Base-by-base conservation (phyloP, 225 moss, liverwort and hornwort genomes). In the Rhytidiadelphus loreus region DNA sequence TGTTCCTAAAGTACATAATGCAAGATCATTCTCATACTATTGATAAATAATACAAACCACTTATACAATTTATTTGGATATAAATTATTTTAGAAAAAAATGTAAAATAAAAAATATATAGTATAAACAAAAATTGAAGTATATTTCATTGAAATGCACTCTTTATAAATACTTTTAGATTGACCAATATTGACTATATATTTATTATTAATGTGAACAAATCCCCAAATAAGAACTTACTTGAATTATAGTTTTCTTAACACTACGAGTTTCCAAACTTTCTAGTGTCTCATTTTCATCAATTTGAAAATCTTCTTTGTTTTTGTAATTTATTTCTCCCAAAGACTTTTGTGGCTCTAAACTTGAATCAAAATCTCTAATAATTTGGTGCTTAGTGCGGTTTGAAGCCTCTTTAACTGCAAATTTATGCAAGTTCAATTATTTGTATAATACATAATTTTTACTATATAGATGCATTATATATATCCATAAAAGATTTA, bases 161-260 rank as follows among this genome's bases (percentile, higher is more conserved):
- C 3, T 60, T 39, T 43, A 8, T 24, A 9, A 55, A 8, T 55
- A 4, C 0, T 57, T 11, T 17, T 39, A 61, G 17, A 60, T 12
- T 80, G 2, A 1, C 1, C 6, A n/a, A 25, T 4, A 15, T 1
- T n/a, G 16, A 24, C 0, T 16, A 21, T 48, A 26, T 5, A 50
- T 16, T 80, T 29, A 12, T 8, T 26, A 32, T 44, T 12, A 55
- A 8, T 3, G 2, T 63, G 2, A 39, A 13, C 7, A 89, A 3
- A 56, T 37, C 5, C 19, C 0, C 18, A 6, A 53, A 21, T 9
- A 14, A 5, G 1, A 58, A 37, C 26, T 65, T 85, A 81, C 59
- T 76, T 85, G 75, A 59, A 24, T 59, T 76, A 2, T 76, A 25
- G 7, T 28, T 28, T 69, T 73, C 0, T 80, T 26, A 10, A 12